Evolutionary conservation across 2,329 filamentous ascomycete genomes (phyloP).

Genomic region (Aspergillus tubingensis): DNA sequence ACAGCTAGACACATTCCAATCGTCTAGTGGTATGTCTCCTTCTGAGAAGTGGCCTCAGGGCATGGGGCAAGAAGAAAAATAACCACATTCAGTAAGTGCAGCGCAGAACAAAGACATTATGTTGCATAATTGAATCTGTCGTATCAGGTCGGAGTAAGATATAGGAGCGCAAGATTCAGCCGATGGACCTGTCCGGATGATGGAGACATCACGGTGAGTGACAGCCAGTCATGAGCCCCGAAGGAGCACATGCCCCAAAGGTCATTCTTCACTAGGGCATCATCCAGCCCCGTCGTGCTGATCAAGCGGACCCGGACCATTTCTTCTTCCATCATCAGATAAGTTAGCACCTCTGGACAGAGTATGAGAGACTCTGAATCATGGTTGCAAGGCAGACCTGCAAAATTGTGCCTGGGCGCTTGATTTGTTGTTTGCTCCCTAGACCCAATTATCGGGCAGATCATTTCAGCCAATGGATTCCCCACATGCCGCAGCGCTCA

Average conservation of each 20-base stretch:
- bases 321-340: neutral
- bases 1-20: neutral
- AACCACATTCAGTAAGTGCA: no score
- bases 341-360: neutral
- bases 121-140: neutral
- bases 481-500: slow-evolving; percentile 15
- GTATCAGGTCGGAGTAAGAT: slow-evolving; percentile 2
- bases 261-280: neutral
- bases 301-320: neutral
- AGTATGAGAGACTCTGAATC: neutral
- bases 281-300: neutral
- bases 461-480: slow-evolving; percentile 12
- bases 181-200: neutral
- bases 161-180: slow-evolving; percentile 1
- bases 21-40: neutral
- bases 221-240: slow-evolving; percentile 7
- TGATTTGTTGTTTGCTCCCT: neutral
- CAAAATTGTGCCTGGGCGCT: neutral
- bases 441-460: neutral
- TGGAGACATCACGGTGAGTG: neutral
- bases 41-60: no score
- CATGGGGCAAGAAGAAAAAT: neutral
- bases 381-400: neutral
- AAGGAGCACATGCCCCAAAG: slow-evolving; percentile 8
- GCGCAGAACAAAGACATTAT: neutral